Conservation (phyloP, 306 rosid species). For the Acacia crassicarpa region DNA sequence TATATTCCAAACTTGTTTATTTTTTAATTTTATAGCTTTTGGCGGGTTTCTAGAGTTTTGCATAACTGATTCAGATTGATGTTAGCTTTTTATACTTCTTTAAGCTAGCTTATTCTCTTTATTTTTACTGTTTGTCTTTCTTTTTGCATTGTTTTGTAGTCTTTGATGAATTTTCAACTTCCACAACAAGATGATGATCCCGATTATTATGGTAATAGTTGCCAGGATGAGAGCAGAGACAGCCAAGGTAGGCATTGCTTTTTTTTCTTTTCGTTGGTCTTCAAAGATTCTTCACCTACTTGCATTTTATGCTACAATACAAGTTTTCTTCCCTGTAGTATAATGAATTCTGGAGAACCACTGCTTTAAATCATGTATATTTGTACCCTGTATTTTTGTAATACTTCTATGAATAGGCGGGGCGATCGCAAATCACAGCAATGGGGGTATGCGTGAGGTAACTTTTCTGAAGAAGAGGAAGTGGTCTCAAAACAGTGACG, state of each 20-base stretch:
- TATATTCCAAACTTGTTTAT: background rate
- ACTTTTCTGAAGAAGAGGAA: conserved; percentile 51
- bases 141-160: conserved; percentile 59
- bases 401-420: conserved; percentile 56
- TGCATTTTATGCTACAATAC: conserved; percentile 2
- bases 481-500: conserved; percentile 66
- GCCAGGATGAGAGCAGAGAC: conserved; percentile 99
- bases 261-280: conserved; percentile 7
- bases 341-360: conserved; percentile 25
- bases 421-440: conserved; percentile 48
- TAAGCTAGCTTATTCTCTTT: background rate
- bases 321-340: background rate
- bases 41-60: conserved; percentile 8
- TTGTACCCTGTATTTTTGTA: conserved; percentile 31
- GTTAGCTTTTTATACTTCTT: background rate
- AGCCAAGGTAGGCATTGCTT: conserved; percentile 66
- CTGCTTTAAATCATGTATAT: conserved; percentile 22
- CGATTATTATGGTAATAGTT: conserved; percentile 90
- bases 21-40: background rate
- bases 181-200: conserved; percentile 86
- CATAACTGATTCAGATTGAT: conserved; percentile 20
- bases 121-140: conserved; percentile 1
- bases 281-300: conserved; percentile 16
- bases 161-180: conserved; percentile 93
- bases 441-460: conserved; percentile 61